Percentiles rank a stretch among this genome's conserved stretches.
These are phyloP conservation scores for Sarocladium strictum DNA, from an alignment of 2,329 filamentous ascomycete species.

Conservation along the genomic window DNA sequence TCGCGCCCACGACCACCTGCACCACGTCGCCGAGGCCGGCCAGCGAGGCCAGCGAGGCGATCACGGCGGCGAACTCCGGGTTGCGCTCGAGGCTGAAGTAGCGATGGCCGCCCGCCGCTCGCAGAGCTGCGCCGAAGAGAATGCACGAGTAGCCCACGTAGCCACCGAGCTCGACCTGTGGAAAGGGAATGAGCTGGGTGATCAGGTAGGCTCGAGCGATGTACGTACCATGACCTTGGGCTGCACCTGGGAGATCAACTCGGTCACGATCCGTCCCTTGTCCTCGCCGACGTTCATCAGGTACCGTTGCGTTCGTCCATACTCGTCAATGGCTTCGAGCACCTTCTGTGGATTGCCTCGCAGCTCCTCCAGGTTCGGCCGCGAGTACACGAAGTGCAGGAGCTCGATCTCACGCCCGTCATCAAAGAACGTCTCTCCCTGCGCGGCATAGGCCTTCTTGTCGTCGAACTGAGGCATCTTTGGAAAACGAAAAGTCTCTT, in stretches of 20 bases:
- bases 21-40: slow-evolving; percentile 68
- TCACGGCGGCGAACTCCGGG: slow-evolving; percentile 67
- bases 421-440: slow-evolving; percentile 45
- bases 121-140: slow-evolving; percentile 63
- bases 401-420: slow-evolving; percentile 72
- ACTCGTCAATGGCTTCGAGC: slow-evolving; percentile 66
- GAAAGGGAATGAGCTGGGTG: background rate
- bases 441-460: slow-evolving; percentile 33
- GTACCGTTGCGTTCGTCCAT: slow-evolving; percentile 51
- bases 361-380: slow-evolving; percentile 55
- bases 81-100: slow-evolving; percentile 72
- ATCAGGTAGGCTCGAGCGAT: background rate
- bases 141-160: slow-evolving; percentile 81
- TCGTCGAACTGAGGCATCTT: slow-evolving; percentile 24
- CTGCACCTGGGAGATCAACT: slow-evolving; percentile 61
- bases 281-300: slow-evolving; percentile 76
- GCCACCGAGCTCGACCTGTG: slow-evolving; percentile 64
- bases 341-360: slow-evolving; percentile 59
- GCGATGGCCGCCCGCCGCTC: slow-evolving; percentile 53
- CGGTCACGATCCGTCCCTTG: slow-evolving; percentile 66
- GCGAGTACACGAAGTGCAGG: slow-evolving; percentile 60
- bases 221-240: slow-evolving; percentile 55
- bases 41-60: slow-evolving; percentile 62
- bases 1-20: slow-evolving; percentile 63
- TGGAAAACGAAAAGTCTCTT: no score